Percentiles rank a stretch among this genome's conserved stretches.
phyloP scores from a whole-genome alignment of 441 rosid genomes.

The Sinapis alba region DNA sequence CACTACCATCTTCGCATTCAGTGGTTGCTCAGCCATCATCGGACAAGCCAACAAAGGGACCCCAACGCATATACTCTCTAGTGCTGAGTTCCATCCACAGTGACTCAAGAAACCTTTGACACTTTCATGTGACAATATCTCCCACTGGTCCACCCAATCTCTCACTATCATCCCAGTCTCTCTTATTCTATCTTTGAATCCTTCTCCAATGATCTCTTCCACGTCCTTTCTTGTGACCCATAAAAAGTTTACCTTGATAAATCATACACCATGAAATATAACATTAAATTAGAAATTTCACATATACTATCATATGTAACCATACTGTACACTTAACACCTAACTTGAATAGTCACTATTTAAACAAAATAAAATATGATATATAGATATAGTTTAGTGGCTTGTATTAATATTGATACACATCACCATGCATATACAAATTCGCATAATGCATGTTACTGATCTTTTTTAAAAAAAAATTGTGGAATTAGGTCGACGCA shows the following conservation, averaged over 20 bases:
- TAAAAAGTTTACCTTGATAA: slow-evolving; percentile 45
- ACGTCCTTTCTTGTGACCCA: slow-evolving; percentile 60
- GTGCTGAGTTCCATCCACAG: slow-evolving; percentile 79
- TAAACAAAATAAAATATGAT: background rate
- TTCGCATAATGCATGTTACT: background rate
- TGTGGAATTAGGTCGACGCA: background rate
- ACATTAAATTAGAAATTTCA: background rate
- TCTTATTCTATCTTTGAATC: slow-evolving; percentile 48
- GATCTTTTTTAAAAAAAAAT: background rate
- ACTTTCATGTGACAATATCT: slow-evolving; percentile 55
- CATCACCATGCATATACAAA: background rate
- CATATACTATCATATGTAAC: background rate
- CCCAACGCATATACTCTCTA: slow-evolving; percentile 65
- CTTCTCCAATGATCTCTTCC: slow-evolving; percentile 37
- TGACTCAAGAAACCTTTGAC: slow-evolving; percentile 69
- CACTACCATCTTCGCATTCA: slow-evolving; percentile 59
- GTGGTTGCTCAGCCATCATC: slow-evolving; percentile 69
- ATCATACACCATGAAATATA: background rate
- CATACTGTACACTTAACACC: background rate
- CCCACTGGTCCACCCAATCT: slow-evolving; percentile 73
- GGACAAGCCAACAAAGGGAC: slow-evolving; percentile 80
- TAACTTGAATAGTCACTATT: background rate
- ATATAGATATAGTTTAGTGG: background rate
- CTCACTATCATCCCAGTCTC: slow-evolving; percentile 56
- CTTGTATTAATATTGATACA: background rate